These are phyloP conservation scores for Alternaria rosae DNA, from an alignment of 2,329 filamentous ascomycete species.

Conservation along the genomic window DNA sequence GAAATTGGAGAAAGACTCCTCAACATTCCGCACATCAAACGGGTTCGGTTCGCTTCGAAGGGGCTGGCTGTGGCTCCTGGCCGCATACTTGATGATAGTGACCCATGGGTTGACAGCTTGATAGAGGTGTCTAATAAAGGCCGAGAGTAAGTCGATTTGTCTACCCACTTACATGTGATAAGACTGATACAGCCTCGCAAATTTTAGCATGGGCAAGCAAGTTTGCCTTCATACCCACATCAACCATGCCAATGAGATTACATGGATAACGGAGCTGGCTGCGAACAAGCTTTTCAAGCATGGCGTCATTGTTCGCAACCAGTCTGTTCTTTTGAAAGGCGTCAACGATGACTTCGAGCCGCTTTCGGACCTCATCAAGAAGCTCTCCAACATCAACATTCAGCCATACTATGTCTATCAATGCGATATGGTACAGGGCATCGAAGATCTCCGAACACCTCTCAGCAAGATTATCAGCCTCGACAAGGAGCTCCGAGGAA, in stretches of 20 bases:
- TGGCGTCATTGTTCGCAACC: constrained; percentile 66
- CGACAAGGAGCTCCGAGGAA: constrained; percentile 65
- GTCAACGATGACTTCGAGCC: constrained; percentile 65
- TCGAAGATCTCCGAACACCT: constrained; percentile 70
- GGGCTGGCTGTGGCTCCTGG: constrained; percentile 67
- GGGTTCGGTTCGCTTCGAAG: constrained; percentile 69
- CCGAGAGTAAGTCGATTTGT: constrained; percentile 39
- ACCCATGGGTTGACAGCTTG: constrained; percentile 63
- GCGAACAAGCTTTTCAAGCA: constrained; percentile 59
- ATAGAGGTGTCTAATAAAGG: constrained; percentile 61
- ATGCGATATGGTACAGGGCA: constrained; percentile 67
- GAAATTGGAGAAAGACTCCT: constrained; percentile 64
- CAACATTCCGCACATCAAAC: constrained; percentile 64
- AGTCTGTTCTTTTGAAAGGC: constrained; percentile 65
- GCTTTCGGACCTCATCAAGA: constrained; percentile 63
- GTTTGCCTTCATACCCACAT: constrained; percentile 72
- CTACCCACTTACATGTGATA: neutral
- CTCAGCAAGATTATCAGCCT: constrained; percentile 66
- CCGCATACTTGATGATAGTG: constrained; percentile 61
- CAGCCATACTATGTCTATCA: constrained; percentile 73
- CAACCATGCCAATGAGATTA: constrained; percentile 69
- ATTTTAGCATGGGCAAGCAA: constrained; percentile 59
- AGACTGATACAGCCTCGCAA: neutral
- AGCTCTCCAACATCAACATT: constrained; percentile 64
- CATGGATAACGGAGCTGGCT: constrained; percentile 65